Evolutionary conservation across 1,284 basidiomycete genomes (phyloP), one percentile per base, ranked within the genome.

Genomic region (Naganishia sp.): DNA sequence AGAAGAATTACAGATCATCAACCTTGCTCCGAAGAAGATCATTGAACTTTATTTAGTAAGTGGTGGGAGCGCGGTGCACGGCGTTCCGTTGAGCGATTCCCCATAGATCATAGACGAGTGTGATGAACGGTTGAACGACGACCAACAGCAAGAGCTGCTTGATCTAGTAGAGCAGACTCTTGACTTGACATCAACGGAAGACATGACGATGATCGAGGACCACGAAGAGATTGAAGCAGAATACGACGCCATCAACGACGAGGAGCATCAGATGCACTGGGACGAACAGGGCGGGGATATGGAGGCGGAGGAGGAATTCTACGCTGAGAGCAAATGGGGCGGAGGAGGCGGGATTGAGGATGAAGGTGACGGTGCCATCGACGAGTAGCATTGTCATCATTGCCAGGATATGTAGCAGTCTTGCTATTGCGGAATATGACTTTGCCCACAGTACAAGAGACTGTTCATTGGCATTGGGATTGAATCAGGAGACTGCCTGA

Each of bases 11-110:
- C 92, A 95, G 75, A 84, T 95, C 43, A 87, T 92, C 55, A 96
- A 97, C 75, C 84, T 95, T 16, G 89, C 89, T 0, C 94, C 94
- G 0, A 86, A 84, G 5, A 84, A 87, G 56, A 81, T 88, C 0
- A 91, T 96, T 36, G 92, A 94, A 75, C 86, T 97, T 25, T 94
- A 96, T 72, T 88, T 92, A 55, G 92, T 94, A 72, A 66, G 90
- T 85, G 18, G 1, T 49, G 2, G 6, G n/a, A 49, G 10, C n/a
- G 25, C 42, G 42, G 5, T 18, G 55, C 43, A 42, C 53, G 53
- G 42, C 43, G 25, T n/a, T 25, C 11, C 10, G 28, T 36, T 36
- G 52, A 52, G n/a, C 46, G 42, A 28, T 46, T 25, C 21, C 43
- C 5, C 28, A 3, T 71, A 95, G 92, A 88, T 94, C 59, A 86